These are phyloP conservation scores for Leptographium procerum DNA, from an alignment of 2,329 filamentous ascomycete species.

Conservation along the genomic window DNA sequence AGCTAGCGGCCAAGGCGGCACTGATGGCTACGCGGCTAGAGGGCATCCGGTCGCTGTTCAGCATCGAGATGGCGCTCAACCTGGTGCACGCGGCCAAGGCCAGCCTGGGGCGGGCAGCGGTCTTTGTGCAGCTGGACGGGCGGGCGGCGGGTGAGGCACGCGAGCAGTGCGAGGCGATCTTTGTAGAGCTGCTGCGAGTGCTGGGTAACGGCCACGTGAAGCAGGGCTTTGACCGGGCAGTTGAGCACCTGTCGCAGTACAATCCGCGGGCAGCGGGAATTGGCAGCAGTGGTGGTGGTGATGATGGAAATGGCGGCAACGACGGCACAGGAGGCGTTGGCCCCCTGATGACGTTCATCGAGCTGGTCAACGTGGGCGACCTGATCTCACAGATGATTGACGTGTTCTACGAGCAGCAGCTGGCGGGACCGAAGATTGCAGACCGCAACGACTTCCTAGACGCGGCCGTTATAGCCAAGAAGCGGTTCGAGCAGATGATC, in stretches of 20 bases:
- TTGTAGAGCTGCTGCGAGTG: constrained; percentile 71
- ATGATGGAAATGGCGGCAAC: background rate
- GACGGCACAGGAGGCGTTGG: constrained; percentile 49
- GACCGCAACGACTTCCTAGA: constrained; percentile 93
- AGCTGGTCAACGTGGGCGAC: constrained; percentile 95
- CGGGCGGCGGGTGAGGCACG: constrained; percentile 72
- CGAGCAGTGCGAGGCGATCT: constrained; percentile 82
- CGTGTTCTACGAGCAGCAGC: constrained; percentile 94
- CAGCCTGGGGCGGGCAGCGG: constrained; percentile 72
- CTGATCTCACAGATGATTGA: constrained; percentile 98
- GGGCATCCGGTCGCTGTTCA: constrained; percentile 90
- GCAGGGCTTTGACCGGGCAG: constrained; percentile 85
- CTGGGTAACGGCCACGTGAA: constrained; percentile 81
- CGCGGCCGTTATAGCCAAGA: constrained; percentile 86
- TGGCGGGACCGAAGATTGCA: constrained; percentile 68
- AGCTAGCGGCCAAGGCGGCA: constrained; percentile 92
- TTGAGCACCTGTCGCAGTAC: constrained; percentile 81
- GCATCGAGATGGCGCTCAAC: constrained; percentile 85
- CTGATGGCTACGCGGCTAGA: constrained; percentile 92
- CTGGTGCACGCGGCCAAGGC: constrained; percentile 82
- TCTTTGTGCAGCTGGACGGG: constrained; percentile 71
- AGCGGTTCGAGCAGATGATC: constrained; percentile 96
- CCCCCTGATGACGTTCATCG: constrained; percentile 87
- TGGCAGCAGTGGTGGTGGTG: background rate
- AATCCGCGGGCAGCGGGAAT: constrained; percentile 49